Conservation (phyloP, 306 rosid species). For the Sicyos edulis region DNA sequence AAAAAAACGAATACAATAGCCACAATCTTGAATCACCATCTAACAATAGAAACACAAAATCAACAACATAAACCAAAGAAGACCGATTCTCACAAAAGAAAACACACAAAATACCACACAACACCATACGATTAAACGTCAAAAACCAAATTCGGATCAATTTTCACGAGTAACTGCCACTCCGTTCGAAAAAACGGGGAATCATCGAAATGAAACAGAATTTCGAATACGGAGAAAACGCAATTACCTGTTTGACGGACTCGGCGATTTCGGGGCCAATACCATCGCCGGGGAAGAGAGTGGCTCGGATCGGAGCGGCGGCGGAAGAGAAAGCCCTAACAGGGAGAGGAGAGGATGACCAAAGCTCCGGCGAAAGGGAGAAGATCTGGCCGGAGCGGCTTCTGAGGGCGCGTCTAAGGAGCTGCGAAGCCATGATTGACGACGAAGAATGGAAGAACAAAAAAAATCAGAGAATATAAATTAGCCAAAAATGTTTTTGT, state of each 20-base stretch:
- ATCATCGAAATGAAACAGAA: not conserved
- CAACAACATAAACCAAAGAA: not conserved
- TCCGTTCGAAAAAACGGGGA: not conserved
- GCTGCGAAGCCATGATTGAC: slow-evolving; percentile 56
- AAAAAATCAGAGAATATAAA: slow-evolving; percentile 2
- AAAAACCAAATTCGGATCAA: slow-evolving; percentile 1
- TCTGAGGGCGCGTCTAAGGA: slow-evolving; percentile 62
- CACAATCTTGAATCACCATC: not conserved
- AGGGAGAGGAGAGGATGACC: not conserved
- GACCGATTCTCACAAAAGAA: not conserved
- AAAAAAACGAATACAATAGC: not conserved
- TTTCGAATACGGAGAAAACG: not conserved
- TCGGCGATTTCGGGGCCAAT: slow-evolving; percentile 96
- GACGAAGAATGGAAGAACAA: not conserved
- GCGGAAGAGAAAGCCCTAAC: slow-evolving; percentile 54
- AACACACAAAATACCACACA: not conserved
- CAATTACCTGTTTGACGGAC: slow-evolving; percentile 77
- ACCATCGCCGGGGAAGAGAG: slow-evolving; percentile 98
- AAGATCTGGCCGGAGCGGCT: slow-evolving; percentile 35
- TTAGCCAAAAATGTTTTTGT: slow-evolving; percentile 11
- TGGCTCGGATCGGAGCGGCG: slow-evolving; percentile 66
- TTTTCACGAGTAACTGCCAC: not conserved
- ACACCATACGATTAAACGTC: not conserved
- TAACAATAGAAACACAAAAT: not conserved
- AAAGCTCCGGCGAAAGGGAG: slow-evolving; percentile 32